phyloP scores from a whole-genome alignment of 768 basidiomycete genomes.

The Suillus occidentalis region DNA sequence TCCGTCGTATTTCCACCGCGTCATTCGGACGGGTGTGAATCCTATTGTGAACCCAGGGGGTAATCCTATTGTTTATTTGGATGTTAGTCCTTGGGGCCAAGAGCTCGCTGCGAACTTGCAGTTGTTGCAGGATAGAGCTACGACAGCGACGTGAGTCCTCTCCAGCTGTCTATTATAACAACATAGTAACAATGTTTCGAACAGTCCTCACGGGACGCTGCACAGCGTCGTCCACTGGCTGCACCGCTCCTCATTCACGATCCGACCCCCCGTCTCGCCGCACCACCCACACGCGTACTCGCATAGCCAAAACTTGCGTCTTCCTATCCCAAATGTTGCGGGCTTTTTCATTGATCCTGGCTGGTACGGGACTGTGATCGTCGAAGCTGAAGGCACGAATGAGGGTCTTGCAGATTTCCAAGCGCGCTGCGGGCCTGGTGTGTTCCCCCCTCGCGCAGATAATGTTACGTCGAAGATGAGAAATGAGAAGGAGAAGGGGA shows the following conservation, averaged over 20 bases:
- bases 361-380: slow-evolving; percentile 81
- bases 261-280: slow-evolving; percentile 49
- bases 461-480: slow-evolving; percentile 34
- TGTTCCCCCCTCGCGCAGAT: slow-evolving; percentile 60
- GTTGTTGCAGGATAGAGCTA: slow-evolving; percentile 72
- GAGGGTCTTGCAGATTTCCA: slow-evolving; percentile 81
- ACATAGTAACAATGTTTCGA: slow-evolving; percentile 11
- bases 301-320: slow-evolving; percentile 26
- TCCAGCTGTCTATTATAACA: neutral
- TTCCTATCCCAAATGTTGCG: slow-evolving; percentile 56
- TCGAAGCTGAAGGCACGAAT: slow-evolving; percentile 87
- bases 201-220: slow-evolving; percentile 73
- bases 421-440: slow-evolving; percentile 65
- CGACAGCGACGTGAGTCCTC: slow-evolving; percentile 76
- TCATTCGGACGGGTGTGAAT: slow-evolving; percentile 57
- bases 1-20: slow-evolving; percentile 87
- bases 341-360: slow-evolving; percentile 67
- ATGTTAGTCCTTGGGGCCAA: slow-evolving; percentile 75
- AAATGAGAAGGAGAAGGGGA: slow-evolving; percentile 41
- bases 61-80: slow-evolving; percentile 69
- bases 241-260: slow-evolving; percentile 73
- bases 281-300: slow-evolving; percentile 27
- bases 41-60: slow-evolving; percentile 41
- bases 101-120: slow-evolving; percentile 75
- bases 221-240: slow-evolving; percentile 88